Evolutionary conservation across 2,329 filamentous ascomycete species (phyloP), one percentile per base, ranked within the genome.

Genomic region (Dothistroma septosporum): DNA sequence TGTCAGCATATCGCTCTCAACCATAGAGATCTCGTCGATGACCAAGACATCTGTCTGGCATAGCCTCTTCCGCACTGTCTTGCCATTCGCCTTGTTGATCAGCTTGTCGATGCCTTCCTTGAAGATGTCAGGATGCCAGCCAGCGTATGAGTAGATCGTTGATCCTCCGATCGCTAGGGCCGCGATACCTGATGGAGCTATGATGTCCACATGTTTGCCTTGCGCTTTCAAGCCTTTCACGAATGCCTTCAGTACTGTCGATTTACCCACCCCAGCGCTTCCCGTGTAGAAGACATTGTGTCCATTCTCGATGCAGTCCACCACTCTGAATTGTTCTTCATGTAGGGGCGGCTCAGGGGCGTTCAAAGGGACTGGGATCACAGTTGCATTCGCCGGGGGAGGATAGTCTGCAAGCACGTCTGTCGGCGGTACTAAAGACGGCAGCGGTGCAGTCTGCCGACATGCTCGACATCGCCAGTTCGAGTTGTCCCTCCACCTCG

Each of bases 11-110:
- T 78, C 69, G 57, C 80, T 83, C 54, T 85, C 83, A 0, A 87
- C 76, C 86, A 88, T 88, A 61, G 81, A 85, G 61, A 88, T 83
- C 70, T 88, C 86, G 65, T 88, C 85, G 16, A 88, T 83, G 35
- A 88, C 78, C 1, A 88, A 75, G 0, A 86, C 80, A 54, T 87
- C 76, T 0, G 80, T 84, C 12, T 58, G 21, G 6, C 46, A 41
- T 9, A 65, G 37, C 21, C 61, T 32, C 0, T 70, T 32, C 0
- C 24, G 66, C 1, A 84, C 70, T 0, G 79, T 75, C 1, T 74
- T 68, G 32, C 63, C 70, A 0, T 75, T 66, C 1, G 72, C 67
- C 8, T 73, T 73, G 16, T 49, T 35, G 7, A 54, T n/a, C 6
- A 68, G 50, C 12, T 58, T 55, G 0, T 74, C 53, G 0, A 83